Conservation (phyloP, 306 rosid genomes). For the Citrullus mucosospermus region DNA sequence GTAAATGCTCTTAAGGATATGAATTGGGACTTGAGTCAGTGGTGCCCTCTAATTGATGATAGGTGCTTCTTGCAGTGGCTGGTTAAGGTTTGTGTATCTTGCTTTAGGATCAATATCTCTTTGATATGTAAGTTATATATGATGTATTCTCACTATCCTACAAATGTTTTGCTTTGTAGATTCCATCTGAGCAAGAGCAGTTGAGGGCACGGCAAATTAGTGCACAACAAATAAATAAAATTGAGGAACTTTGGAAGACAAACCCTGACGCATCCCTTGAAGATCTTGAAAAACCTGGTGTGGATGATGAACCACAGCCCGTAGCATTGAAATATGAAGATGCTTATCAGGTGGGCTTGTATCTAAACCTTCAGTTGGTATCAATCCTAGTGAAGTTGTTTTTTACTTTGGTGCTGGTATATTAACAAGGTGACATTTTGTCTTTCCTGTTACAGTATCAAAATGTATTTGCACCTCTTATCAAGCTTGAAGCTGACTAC, state of each 20-base stretch:
- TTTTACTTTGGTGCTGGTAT: conserved; percentile 7
- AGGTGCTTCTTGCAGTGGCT: conserved; percentile 99
- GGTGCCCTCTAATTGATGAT: conserved; percentile 99
- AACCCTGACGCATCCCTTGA: conserved; percentile 98
- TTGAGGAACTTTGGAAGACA: conserved; percentile 97
- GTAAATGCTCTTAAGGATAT: conserved; percentile 99
- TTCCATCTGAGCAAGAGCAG: conserved; percentile 98
- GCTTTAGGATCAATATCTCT: background rate
- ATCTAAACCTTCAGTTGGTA: background rate
- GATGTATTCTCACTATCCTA: background rate
- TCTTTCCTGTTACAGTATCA: conserved; percentile 57
- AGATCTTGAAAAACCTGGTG: conserved; percentile 99
- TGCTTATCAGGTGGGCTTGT: conserved; percentile 77
- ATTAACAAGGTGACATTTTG: conserved; percentile 12
- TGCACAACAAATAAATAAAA: conserved; percentile 98
- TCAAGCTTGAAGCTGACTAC: conserved; percentile 99
- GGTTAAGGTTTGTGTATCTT: conserved; percentile 59
- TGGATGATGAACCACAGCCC: conserved; percentile 97
- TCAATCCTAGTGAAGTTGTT: background rate
- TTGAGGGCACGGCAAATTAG: conserved; percentile 99
- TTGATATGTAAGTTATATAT: background rate
- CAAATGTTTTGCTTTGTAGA: conserved; percentile 34
- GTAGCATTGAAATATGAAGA: conserved; percentile 94
- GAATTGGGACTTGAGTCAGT: conserved; percentile 99
- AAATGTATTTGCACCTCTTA: conserved; percentile 99